These are phyloP conservation scores for Basipetospora chlamydospora DNA, from an alignment of 2,329 filamentous ascomycete species.

Conservation along the genomic window DNA sequence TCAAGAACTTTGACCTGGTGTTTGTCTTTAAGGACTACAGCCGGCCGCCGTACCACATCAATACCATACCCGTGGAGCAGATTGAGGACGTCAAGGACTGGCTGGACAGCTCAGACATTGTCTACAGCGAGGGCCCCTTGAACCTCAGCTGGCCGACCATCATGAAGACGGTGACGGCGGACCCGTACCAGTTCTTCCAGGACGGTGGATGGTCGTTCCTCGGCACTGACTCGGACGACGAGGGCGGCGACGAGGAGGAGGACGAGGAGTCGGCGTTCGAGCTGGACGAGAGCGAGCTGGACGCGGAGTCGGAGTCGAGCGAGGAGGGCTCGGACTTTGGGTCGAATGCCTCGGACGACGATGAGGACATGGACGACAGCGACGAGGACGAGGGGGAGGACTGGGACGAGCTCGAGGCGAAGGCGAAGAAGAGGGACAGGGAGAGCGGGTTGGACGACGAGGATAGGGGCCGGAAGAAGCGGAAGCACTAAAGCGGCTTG, in stretches of 20 bases:
- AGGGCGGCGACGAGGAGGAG: constrained; percentile 61
- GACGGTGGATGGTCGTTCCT: constrained; percentile 95
- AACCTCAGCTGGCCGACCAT: constrained; percentile 99
- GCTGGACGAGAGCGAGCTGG: constrained; percentile 72
- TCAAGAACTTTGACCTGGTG: constrained; percentile 98
- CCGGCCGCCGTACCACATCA: constrained; percentile 82
- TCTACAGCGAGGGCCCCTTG: constrained; percentile 84
- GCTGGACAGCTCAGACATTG: constrained; percentile 89
- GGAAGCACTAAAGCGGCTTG: constrained; percentile 34
- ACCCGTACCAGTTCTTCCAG: constrained; percentile 87
- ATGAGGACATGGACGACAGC: constrained; percentile 47
- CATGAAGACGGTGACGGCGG: constrained; percentile 95
- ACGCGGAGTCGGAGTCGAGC: constrained; percentile 60
- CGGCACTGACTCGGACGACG: constrained; percentile 73
- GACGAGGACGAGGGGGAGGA: constrained; percentile 71
- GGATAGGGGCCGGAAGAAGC: constrained; percentile 56
- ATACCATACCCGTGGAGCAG: constrained; percentile 92
- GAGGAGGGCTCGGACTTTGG: constrained; percentile 89
- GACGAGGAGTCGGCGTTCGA: constrained; percentile 90
- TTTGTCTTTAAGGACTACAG: constrained; percentile 97
- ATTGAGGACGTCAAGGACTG: constrained; percentile 95
- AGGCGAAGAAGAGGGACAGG: constrained; percentile 73
- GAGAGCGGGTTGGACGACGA: constrained; percentile 50
- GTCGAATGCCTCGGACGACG: constrained; percentile 72
- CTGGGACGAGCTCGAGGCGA: constrained; percentile 89